These are phyloP conservation scores for Pseudogymnoascus sp. DNA, from an alignment of 2,329 filamentous ascomycete genomes.

Conservation along the genomic window DNA sequence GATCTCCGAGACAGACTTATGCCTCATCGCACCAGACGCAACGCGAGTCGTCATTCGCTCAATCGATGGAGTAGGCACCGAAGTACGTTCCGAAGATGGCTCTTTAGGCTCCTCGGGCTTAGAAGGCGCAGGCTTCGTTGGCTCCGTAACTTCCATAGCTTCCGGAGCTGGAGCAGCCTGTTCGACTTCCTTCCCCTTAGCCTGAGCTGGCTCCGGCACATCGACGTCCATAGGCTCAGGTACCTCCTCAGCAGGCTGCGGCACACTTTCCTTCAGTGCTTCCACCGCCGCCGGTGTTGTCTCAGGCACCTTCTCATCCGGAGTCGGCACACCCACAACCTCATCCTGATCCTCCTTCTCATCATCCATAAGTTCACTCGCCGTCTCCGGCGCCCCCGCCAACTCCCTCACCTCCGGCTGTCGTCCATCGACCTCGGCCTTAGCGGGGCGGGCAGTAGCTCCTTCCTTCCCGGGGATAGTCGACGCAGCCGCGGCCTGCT, in stretches of 20 bases:
- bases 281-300: constrained; percentile 15
- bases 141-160: not conserved
- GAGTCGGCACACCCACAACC: constrained; percentile 17
- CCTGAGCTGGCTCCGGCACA: constrained; percentile 10
- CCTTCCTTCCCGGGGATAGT: constrained; percentile 19
- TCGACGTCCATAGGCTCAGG: constrained; percentile 23
- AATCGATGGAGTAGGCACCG: constrained; percentile 28
- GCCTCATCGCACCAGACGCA: constrained; percentile 59
- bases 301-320: constrained; percentile 17
- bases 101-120: constrained; percentile 12
- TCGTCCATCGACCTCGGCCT: not conserved
- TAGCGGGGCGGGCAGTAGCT: not conserved
- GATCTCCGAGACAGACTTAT: constrained; percentile 67
- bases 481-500: constrained; percentile 38
- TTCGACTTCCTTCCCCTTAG: not conserved
- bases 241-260: constrained; percentile 16
- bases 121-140: not conserved
- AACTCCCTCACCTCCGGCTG: not conserved
- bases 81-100: constrained; percentile 20
- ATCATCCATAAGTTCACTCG: constrained; percentile 19
- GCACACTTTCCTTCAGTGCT: constrained; percentile 23
- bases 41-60: constrained; percentile 60
- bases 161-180: not conserved
- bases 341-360: constrained; percentile 21
- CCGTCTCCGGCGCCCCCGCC: not conserved